These are phyloP conservation scores for Boletellus emodensis DNA, from an alignment of 768 basidiomycete genomes.

Conservation along the genomic window DNA sequence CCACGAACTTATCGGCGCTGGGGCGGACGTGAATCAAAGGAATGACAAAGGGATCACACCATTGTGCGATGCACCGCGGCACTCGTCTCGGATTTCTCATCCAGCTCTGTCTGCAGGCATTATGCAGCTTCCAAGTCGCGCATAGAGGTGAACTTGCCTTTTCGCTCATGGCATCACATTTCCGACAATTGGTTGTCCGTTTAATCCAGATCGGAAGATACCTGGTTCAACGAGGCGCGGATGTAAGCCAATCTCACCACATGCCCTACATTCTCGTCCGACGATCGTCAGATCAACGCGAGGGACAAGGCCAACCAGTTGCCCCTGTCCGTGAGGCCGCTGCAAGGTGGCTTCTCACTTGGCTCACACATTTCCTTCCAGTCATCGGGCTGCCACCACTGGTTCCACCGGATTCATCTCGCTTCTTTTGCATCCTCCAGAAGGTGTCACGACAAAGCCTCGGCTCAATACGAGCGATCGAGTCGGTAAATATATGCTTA, in stretches of 20 bases:
- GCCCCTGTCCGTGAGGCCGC: slow-evolving; percentile 57
- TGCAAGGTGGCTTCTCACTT: neutral
- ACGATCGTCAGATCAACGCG: slow-evolving; percentile 74
- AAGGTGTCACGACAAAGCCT: slow-evolving; percentile 59
- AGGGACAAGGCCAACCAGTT: slow-evolving; percentile 91
- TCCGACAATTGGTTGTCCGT: slow-evolving; percentile 24
- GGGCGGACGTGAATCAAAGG: slow-evolving; percentile 73
- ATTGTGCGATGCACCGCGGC: slow-evolving; percentile 47
- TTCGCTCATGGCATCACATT: slow-evolving; percentile 17
- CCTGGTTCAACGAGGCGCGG: slow-evolving; percentile 83
- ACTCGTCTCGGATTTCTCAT: slow-evolving; percentile 1
- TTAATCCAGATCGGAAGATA: slow-evolving; percentile 75
- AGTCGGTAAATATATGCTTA: slow-evolving; percentile 45
- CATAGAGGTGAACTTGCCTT: slow-evolving; percentile 55
- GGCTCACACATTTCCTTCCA: slow-evolving; percentile 29
- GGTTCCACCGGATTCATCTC: slow-evolving; percentile 88
- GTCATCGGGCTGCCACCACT: slow-evolving; percentile 94
- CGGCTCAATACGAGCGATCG: slow-evolving; percentile 85
- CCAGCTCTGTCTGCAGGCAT: slow-evolving; percentile 49
- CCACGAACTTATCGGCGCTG: slow-evolving; percentile 73
- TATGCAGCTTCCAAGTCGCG: slow-evolving; percentile 92
- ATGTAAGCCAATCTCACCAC: slow-evolving; percentile 56
- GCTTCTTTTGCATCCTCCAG: slow-evolving; percentile 82
- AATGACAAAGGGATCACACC: slow-evolving; percentile 84
- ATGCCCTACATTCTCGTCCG: slow-evolving; percentile 28